Base-by-base conservation (phyloP, 495 filamentous ascomycete genomes). In the Annulohypoxylon stygium region DNA sequence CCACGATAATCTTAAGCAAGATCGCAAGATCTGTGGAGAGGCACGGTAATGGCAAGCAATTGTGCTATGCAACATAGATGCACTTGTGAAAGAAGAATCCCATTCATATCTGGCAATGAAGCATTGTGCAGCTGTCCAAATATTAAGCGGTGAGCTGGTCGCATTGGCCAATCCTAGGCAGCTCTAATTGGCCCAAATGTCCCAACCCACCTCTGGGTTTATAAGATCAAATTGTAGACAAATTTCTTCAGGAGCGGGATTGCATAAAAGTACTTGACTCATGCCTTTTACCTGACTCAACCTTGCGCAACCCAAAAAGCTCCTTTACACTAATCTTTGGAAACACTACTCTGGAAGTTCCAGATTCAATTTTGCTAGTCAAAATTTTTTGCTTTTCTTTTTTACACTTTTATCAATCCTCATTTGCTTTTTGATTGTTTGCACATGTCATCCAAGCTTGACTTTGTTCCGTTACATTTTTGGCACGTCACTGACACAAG, bases 241-340 rank as follows among this genome's bases (percentile, higher is more conserved):
- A 16, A 54, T 47, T 33, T 36, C n/a, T 14, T 71, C 36, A 75
- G 72, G 72, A 75, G 72, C 72, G 72, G 72, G 72, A 71, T 71
- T 75, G 67, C 54, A 67, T 75, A 75, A 75, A 75, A 75, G 72
- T 67, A 75, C 72, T 75, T 75, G 72, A 75, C 67, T 75, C 72
- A 75, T 75, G 72, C 72, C 72, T 75, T 75, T 75, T 75, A 75
- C 72, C 72, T 75, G 72, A 75, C 72, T 75, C 72, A 75, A 75
- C 72, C 72, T 75, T 75, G 72, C 67, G 67, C 10, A 71, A 75
- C 72, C 72, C 72, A 75, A 61, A 71, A 75, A 58, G 72, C 72
- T 75, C 72, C 72, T 70, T 75, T 75, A 67, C 55, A 63, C 67
- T 65, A 75, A 75, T 75, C 72, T 75, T 75, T 75, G 72, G 72